Evolutionary conservation across 2,329 filamentous ascomycete species (phyloP).

Genomic region (Calonectria naviculata): DNA sequence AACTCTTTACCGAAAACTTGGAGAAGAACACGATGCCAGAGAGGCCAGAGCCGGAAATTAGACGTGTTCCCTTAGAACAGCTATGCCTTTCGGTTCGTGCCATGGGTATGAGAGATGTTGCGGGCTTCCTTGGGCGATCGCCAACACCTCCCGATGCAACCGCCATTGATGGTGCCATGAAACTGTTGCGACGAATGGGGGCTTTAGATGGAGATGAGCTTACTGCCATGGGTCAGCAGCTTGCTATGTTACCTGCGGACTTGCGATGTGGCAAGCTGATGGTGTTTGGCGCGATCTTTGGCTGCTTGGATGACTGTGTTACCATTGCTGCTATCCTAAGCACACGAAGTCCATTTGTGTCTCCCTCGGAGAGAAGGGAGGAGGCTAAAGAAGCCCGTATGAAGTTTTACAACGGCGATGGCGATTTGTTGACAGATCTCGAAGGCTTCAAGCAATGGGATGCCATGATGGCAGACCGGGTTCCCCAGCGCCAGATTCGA

Average conservation of each 20-base stretch:
- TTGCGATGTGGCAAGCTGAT: conserved; percentile 93
- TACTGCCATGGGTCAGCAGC: conserved; percentile 89
- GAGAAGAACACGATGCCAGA: conserved; percentile 85
- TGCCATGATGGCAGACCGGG: conserved; percentile 68
- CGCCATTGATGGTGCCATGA: conserved; percentile 88
- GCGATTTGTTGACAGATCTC: conserved; percentile 90
- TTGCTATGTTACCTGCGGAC: conserved; percentile 96
- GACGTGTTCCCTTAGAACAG: conserved; percentile 92
- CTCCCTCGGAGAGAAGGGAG: conserved; percentile 84
- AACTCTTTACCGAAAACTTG: conserved; percentile 88
- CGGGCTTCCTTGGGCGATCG: conserved; percentile 83
- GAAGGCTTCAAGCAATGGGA: conserved; percentile 87
- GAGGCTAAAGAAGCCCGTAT: conserved; percentile 81
- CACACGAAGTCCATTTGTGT: conserved; percentile 86
- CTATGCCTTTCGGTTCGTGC: conserved; percentile 94
- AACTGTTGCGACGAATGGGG: conserved; percentile 84
- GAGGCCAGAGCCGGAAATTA: conserved; percentile 92
- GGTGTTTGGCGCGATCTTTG: conserved; percentile 94
- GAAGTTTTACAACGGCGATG: conserved; percentile 80
- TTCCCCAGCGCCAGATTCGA: conserved; percentile 72
- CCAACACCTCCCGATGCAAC: conserved; percentile 88
- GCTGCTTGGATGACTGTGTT: conserved; percentile 88
- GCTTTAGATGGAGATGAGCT: conserved; percentile 87
- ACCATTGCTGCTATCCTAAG: conserved; percentile 95
- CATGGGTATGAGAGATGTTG: conserved; percentile 90